Percentiles rank a stretch among this genome's conserved stretches.
Evolutionary conservation across 2,329 filamentous ascomycete species (phyloP).

Genomic region (Colletotrichum australisinense): DNA sequence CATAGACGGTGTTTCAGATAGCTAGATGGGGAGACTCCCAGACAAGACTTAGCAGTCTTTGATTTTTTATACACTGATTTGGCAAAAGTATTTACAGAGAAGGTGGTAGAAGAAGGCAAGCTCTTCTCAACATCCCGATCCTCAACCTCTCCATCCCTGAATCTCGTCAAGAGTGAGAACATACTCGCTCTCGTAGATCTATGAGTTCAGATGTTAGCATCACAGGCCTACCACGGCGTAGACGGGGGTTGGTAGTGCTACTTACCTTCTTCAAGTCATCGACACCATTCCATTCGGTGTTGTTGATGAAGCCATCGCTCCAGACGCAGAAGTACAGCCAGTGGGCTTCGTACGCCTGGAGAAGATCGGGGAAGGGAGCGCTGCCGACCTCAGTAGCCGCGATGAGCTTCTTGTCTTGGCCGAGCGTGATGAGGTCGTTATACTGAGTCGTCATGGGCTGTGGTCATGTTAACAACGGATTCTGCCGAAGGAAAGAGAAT

Average conservation of each 20-base stretch:
- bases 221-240: neutral
- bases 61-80: neutral
- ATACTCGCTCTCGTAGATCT: slow-evolving; percentile 47
- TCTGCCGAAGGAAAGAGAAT: too few relatives aligned
- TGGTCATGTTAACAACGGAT: neutral
- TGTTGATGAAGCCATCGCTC: slow-evolving; percentile 56
- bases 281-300: slow-evolving; percentile 52
- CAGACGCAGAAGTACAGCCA: slow-evolving; percentile 62
- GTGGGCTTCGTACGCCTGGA: slow-evolving; percentile 57
- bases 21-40: neutral
- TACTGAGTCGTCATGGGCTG: slow-evolving; percentile 56
- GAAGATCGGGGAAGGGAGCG: slow-evolving; percentile 53
- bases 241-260: rapidly evolving
- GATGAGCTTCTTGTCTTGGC: slow-evolving; percentile 58
- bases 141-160: slow-evolving; percentile 43
- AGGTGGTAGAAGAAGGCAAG: neutral
- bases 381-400: slow-evolving; percentile 59
- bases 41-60: neutral
- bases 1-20: too few relatives aligned
- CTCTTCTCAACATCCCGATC: neutral
- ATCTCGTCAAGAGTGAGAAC: slow-evolving; percentile 49
- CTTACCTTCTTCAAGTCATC: slow-evolving; percentile 50
- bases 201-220: neutral
- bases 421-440: slow-evolving; percentile 54
- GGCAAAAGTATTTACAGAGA: slow-evolving; percentile 11